phyloP scores from a whole-genome alignment of 305 asterid genomes.

The Ilex paraguariensis region DNA sequence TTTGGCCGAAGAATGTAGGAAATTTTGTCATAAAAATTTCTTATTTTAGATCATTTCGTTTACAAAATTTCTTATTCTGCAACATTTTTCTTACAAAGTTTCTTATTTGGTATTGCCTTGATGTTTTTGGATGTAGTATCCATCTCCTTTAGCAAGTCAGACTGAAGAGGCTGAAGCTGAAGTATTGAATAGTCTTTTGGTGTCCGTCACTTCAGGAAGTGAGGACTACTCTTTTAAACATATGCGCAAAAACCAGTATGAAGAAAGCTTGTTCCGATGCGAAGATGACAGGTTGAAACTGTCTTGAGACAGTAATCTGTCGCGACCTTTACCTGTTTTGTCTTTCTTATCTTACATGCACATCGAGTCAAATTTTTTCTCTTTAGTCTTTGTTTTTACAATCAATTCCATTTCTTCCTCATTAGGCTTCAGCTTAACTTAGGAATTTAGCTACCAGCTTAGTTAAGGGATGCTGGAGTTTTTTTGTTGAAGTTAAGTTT shows the following conservation, averaged over 20 bases:
- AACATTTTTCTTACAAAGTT: slow-evolving; percentile 13
- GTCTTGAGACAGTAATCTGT: slow-evolving; percentile 17
- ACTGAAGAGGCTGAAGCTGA: slow-evolving; percentile 66
- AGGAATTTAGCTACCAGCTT: slow-evolving; percentile 1
- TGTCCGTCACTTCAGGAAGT: slow-evolving; percentile 98
- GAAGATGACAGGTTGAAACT: slow-evolving; percentile 91
- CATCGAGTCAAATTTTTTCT: not conserved
- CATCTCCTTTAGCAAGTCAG: slow-evolving; percentile 73
- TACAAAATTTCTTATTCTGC: slow-evolving; percentile 15
- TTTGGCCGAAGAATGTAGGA: slow-evolving; percentile 88
- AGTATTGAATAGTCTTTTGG: slow-evolving; percentile 97
- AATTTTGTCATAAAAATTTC: slow-evolving; percentile 16
- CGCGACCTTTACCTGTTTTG: slow-evolving; percentile 14
- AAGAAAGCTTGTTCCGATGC: slow-evolving; percentile 96
- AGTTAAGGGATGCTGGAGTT: slow-evolving; percentile 12
- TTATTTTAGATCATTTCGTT: slow-evolving; percentile 14
- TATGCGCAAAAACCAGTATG: slow-evolving; percentile 98
- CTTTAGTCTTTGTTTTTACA: slow-evolving; percentile 9
- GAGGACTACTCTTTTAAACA: slow-evolving; percentile 99
- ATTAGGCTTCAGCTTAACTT: slow-evolving; percentile 12
- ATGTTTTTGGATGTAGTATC: slow-evolving; percentile 58
- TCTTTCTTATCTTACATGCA: not conserved
- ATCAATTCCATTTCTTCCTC: slow-evolving; percentile 8
- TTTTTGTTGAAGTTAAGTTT: not conserved
- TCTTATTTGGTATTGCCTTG: slow-evolving; percentile 29